Percentiles rank a stretch among this genome's conserved stretches.
These are phyloP conservation scores for Bacidia rubella DNA, from an alignment of 495 filamentous ascomycete species.

Conservation along the genomic window DNA sequence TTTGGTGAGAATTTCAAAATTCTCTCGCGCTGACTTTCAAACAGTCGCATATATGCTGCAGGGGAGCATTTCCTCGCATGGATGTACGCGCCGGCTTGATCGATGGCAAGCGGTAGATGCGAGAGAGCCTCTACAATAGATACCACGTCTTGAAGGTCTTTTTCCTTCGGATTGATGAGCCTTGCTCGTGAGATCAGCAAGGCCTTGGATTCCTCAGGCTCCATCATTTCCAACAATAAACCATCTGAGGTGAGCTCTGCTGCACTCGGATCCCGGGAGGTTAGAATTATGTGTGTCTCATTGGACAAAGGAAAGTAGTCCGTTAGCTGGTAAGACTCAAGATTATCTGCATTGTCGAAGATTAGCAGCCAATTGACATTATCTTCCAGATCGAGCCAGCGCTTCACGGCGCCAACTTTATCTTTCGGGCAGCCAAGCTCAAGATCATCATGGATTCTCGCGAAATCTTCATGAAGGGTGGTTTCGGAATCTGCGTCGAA, in stretches of 20 bases:
- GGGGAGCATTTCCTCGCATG: slow-evolving; percentile 1
- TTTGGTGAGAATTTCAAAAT: slow-evolving; percentile 6
- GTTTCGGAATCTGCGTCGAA: slow-evolving; percentile 2
- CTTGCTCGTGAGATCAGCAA: not conserved
- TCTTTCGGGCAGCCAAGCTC: not conserved
- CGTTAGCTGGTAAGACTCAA: not conserved
- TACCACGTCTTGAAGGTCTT: not conserved
- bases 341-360: slow-evolving; percentile 9
- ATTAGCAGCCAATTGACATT: not conserved
- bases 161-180: not conserved
- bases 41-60: slow-evolving; percentile 5
- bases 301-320: slow-evolving; percentile 8
- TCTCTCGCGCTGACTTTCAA: slow-evolving; percentile 1
- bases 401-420: not conserved
- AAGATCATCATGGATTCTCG: not conserved
- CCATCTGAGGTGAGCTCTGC: slow-evolving; percentile 6
- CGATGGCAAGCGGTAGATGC: slow-evolving; percentile 6
- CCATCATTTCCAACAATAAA: slow-evolving; percentile 1
- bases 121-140: slow-evolving; percentile 2
- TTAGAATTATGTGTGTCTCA: slow-evolving; percentile 12
- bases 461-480: slow-evolving; percentile 2
- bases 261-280: slow-evolving; percentile 3
- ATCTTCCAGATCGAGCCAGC: not conserved
- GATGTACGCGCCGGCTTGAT: slow-evolving; percentile 8
- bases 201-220: slow-evolving; percentile 2